Base-by-base conservation (phyloP, 1,139 yeast genomes). In the Hemisphaericaspora xylanilytica region DNA sequence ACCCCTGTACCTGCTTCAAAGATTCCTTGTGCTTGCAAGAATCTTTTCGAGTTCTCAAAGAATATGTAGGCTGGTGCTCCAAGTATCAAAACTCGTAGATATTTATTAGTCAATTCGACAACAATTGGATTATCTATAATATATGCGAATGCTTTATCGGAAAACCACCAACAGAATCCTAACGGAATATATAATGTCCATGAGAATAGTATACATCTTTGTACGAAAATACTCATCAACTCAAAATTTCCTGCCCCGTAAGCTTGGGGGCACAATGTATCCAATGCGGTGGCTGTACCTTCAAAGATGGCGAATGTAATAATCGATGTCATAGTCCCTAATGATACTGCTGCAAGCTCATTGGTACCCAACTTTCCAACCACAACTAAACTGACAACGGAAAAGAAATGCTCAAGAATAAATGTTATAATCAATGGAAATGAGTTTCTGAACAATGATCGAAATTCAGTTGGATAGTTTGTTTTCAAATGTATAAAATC, bases 1-100 rank as follows among this genome's bases (percentile, higher is more conserved):
- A 88, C 84, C 24, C 85, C 81, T 1, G 95, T 85, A 4, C 94
- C 86, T 0, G 97, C 96, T 52, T 86, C 94, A 66, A 87, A 89
- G 18, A 88, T 85, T 6, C 95, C 95, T 59, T 90, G 97, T 0
- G 95, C 90, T 62, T 89, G 97, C 42, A 90, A 62, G 53, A 79
- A 89, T 46, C 95, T 73, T 57, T 89, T 89, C 21, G 85, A 77
- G 48, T 81, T 80, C 58, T 90, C 97, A 59, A 89, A 89, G 31
- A 85, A 61, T 21, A 88, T 84, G 59, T 85, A 88, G 0, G 87
- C 90, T 0, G 96, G 96, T 1, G 87, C 89, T 6, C 96, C 96
- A 10, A 80, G 51, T 4, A 83, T 73, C 53, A 86, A 65, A 4
- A 84, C 68, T 41, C 86, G 69, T 43, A 90, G 66, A 54, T 84